Percentiles rank a stretch among this genome's conserved stretches.
Evolutionary conservation across 2,329 filamentous ascomycete genomes (phyloP).

Genomic region (Thielaviopsis populi): DNA sequence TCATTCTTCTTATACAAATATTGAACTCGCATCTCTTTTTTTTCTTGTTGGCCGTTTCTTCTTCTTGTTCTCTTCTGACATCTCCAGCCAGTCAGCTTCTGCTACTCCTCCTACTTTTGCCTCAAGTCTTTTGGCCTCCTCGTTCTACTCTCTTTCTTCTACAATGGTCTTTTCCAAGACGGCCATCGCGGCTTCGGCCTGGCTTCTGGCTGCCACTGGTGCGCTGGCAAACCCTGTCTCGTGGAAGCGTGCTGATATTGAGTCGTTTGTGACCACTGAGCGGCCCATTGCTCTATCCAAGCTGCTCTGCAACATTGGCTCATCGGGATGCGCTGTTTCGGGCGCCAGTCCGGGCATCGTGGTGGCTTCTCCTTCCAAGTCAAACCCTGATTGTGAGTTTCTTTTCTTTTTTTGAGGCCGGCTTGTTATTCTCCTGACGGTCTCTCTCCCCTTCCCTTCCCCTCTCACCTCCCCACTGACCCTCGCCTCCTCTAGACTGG

Average conservation of each 20-base stretch:
- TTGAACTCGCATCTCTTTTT: not conserved
- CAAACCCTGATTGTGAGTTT: slow-evolving; percentile 40
- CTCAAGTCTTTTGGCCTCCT: not conserved
- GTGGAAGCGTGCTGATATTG: slow-evolving; percentile 22
- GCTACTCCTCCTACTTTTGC: not conserved
- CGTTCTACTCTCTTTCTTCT: slow-evolving; percentile 8
- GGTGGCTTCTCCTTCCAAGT: slow-evolving; percentile 40
- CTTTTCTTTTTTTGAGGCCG: no score
- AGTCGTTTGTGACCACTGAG: slow-evolving; percentile 38
- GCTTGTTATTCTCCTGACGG: not conserved
- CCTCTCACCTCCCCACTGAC: not conserved
- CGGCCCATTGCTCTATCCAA: slow-evolving; percentile 35
- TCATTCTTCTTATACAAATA: not conserved
- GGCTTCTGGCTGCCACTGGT: slow-evolving; percentile 15
- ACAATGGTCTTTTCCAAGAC: slow-evolving; percentile 16
- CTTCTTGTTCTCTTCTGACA: slow-evolving; percentile 8
- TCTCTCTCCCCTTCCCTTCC: not conserved
- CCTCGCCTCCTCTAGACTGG: slow-evolving; percentile 38
- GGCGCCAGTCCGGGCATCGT: slow-evolving; percentile 37
- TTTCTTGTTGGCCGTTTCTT: not conserved
- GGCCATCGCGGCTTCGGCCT: slow-evolving; percentile 12
- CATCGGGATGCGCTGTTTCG: slow-evolving; percentile 34
- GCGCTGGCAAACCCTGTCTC: slow-evolving; percentile 12
- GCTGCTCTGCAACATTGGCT: slow-evolving; percentile 45
- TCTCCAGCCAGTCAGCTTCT: slow-evolving; percentile 10